These are phyloP conservation scores for Canna indica DNA, from an alignment of 176 grass and related monocot species.

Conservation along the genomic window DNA sequence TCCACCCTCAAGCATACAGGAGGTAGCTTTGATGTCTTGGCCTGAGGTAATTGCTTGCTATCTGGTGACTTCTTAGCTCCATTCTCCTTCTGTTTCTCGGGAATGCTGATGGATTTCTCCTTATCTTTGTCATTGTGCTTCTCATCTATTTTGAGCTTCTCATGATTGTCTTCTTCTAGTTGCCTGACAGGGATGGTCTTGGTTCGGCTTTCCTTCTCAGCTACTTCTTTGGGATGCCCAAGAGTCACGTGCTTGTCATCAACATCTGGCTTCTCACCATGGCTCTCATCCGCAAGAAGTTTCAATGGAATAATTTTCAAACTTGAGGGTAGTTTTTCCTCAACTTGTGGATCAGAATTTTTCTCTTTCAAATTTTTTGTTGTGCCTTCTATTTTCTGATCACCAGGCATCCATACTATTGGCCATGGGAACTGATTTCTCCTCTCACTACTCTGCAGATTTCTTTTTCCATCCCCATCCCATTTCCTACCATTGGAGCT, in stretches of 20 bases:
- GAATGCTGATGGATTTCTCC: constrained; percentile 13
- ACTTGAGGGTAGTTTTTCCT: constrained; percentile 40
- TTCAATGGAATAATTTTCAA: constrained; percentile 65
- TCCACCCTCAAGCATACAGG: constrained; percentile 76
- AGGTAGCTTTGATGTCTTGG: constrained; percentile 53
- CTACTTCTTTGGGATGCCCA: constrained; percentile 10
- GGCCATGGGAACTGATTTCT: constrained; percentile 39
- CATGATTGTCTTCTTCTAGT: constrained; percentile 13
- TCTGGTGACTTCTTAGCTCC: constrained; percentile 22
- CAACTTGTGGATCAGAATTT: constrained; percentile 10
- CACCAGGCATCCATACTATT: constrained; percentile 52
- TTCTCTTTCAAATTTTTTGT: constrained; percentile 32
- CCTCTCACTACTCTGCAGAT: constrained; percentile 8
- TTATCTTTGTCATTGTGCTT: constrained; percentile 11
- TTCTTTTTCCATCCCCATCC: constrained; percentile 23
- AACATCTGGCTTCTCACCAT: constrained; percentile 24
- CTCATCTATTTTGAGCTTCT: constrained; percentile 14
- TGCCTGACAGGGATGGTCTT: constrained; percentile 23
- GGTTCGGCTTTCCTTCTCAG: constrained; percentile 10
- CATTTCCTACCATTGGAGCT: neutral
- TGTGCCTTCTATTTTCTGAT: constrained; percentile 27
- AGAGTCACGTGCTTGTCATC: neutral
- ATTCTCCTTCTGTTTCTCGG: constrained; percentile 25
- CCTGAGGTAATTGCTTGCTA: constrained; percentile 9
- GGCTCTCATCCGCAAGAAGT: constrained; percentile 37